phyloP scores from a whole-genome alignment of 1,284 basidiomycete genomes.

The Austroboletus novae-zelandiae region DNA sequence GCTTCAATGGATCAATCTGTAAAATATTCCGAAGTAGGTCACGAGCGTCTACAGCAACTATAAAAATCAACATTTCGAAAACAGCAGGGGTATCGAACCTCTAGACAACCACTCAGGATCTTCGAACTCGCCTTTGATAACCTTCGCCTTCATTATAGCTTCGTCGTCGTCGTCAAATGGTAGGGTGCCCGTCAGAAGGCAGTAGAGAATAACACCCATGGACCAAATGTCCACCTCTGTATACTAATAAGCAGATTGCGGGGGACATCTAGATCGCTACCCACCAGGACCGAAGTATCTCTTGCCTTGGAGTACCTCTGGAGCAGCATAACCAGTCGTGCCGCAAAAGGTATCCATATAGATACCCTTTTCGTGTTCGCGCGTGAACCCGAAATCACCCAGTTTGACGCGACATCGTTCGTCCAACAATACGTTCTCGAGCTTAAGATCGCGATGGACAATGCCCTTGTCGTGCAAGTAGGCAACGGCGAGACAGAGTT shows the following conservation, averaged over 20 bases:
- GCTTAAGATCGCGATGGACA: conserved; percentile 93
- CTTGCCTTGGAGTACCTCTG: conserved; percentile 90
- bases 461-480: conserved; percentile 90
- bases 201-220: conserved; percentile 92
- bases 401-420: conserved; percentile 86
- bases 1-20: conserved; percentile 73
- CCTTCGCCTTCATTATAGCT: conserved; percentile 81
- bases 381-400: conserved; percentile 95
- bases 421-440: conserved; percentile 93
- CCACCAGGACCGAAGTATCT: conserved; percentile 88
- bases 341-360: conserved; percentile 96
- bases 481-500: conserved; percentile 93
- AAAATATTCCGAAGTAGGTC: conserved; percentile 80
- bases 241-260: conserved; percentile 1
- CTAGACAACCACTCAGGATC: conserved; percentile 89
- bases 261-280: conserved; percentile 22
- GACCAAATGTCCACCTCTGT: conserved; percentile 98
- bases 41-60: conserved; percentile 62
- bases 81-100: conserved; percentile 45
- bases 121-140: conserved; percentile 86
- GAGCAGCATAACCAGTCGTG: conserved; percentile 93
- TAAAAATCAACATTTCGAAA: conserved; percentile 6
- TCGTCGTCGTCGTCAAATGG: conserved; percentile 99
- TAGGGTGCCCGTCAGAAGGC: conserved; percentile 90
- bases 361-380: conserved; percentile 85